Conservation (phyloP, 768 basidiomycete genomes). For the Erythrobasidium yunnanense region DNA sequence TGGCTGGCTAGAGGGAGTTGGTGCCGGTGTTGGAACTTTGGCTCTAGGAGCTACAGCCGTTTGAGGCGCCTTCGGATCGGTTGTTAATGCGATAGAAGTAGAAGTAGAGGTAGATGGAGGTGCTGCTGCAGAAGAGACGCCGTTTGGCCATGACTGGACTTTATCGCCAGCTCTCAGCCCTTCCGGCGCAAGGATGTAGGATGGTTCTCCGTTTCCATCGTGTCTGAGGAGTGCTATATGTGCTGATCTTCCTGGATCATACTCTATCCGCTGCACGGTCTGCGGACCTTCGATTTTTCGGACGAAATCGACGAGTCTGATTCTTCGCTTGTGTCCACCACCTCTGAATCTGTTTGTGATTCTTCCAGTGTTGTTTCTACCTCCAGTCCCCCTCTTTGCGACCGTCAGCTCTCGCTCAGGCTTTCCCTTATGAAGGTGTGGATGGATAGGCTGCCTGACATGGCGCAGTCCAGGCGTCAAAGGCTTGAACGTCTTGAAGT, state of each 20-base stretch:
- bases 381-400: constrained; percentile 71
- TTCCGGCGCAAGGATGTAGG: constrained; percentile 85
- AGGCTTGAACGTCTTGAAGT: constrained; percentile 84
- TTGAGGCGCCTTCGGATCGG: too few relatives aligned
- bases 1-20: constrained; percentile 9
- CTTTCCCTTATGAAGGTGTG: constrained; percentile 72
- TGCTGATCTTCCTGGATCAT: constrained; percentile 83
- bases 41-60: too few relatives aligned
- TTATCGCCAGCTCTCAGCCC: constrained; percentile 76
- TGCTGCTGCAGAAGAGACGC: constrained; percentile 29
- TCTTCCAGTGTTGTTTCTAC: constrained; percentile 67
- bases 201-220: constrained; percentile 50
- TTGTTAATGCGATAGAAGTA: constrained; percentile 2
- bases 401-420: constrained; percentile 73
- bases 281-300: constrained; percentile 67
- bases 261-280: constrained; percentile 88
- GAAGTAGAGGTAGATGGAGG: constrained; percentile 27
- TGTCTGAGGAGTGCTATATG: constrained; percentile 83
- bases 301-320: constrained; percentile 75
- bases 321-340: constrained; percentile 78
- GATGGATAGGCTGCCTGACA: constrained; percentile 65
- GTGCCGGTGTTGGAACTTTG: too few relatives aligned
- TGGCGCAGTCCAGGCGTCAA: constrained; percentile 77
- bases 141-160: constrained; percentile 64
- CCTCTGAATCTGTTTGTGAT: constrained; percentile 82